phyloP scores from a whole-genome alignment of 495 filamentous ascomycete species.

The Aspergillus avenaceus region DNA sequence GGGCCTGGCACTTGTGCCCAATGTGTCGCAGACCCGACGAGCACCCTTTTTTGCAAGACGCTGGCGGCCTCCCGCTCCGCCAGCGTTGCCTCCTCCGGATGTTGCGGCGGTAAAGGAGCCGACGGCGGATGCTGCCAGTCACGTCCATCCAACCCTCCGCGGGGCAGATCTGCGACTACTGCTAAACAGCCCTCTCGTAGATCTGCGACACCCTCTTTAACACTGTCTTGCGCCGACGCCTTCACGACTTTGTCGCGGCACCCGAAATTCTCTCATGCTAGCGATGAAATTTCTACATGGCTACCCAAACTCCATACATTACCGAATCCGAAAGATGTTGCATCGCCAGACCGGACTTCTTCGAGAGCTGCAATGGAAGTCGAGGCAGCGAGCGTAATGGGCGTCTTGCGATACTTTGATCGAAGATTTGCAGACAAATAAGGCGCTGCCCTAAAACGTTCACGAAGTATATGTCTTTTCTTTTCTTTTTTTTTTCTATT shows the following conservation, averaged over 20 bases:
- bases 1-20: constrained; percentile 78
- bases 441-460: not conserved
- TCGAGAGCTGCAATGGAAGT: constrained; percentile 66
- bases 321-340: constrained; percentile 36
- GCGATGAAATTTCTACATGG: constrained; percentile 70
- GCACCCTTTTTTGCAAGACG: constrained; percentile 81
- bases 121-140: constrained; percentile 52
- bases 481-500: constrained; percentile 11
- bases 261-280: constrained; percentile 72
- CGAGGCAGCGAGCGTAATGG: constrained; percentile 83
- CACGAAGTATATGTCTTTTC: not conserved
- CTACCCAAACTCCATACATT: constrained; percentile 68
- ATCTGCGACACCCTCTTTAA: constrained; percentile 29
- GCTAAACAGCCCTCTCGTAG: constrained; percentile 1
- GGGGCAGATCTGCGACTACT: not conserved
- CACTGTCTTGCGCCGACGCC: constrained; percentile 68
- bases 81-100: constrained; percentile 44
- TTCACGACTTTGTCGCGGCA: constrained; percentile 80
- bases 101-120: constrained; percentile 47
- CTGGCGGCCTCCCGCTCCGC: constrained; percentile 61
- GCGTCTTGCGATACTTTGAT: constrained; percentile 78
- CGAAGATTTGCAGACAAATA: constrained; percentile 60
- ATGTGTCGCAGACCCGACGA: constrained; percentile 71
- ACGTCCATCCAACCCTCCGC: constrained; percentile 11
- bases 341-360: constrained; percentile 13